Conservation (phyloP, 371 early-diverging fungal species). For the Syncephalis fuscata region DNA sequence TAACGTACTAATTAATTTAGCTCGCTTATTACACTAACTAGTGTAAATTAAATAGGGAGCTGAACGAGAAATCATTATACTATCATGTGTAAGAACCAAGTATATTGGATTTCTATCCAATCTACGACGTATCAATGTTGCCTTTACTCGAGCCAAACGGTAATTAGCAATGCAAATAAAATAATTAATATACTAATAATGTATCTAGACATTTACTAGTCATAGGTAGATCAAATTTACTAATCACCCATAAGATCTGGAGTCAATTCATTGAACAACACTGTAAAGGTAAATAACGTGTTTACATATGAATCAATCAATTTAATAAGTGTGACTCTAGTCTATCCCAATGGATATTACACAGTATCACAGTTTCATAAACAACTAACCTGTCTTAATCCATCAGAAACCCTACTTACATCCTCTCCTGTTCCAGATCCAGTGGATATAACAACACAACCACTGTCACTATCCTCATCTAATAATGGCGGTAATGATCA, state of each 20-base stretch:
- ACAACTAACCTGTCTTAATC: too few species aligned
- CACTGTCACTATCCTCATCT: too few species aligned
- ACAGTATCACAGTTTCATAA: too few species aligned
- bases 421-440: not conserved
- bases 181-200: not conserved
- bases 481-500: too few species aligned
- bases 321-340: too few species aligned
- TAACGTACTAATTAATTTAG: not conserved
- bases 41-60: conserved; percentile 33
- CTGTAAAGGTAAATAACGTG: not conserved
- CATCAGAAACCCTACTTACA: too few species aligned
- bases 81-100: conserved; percentile 48
- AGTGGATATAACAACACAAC: not conserved
- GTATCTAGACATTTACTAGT: conserved; percentile 29
- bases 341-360: too few species aligned
- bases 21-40: not conserved
- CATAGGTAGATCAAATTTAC: conserved; percentile 16
- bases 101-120: conserved; percentile 25
- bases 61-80: conserved; percentile 56
- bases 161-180: conserved; percentile 14
- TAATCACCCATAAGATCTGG: not conserved
- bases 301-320: not conserved
- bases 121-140: conserved; percentile 27
- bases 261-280: not conserved
- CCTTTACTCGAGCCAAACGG: conserved; percentile 27